Evolutionary conservation across 768 basidiomycete species (phyloP).

Genomic region (Boletus edulis): DNA sequence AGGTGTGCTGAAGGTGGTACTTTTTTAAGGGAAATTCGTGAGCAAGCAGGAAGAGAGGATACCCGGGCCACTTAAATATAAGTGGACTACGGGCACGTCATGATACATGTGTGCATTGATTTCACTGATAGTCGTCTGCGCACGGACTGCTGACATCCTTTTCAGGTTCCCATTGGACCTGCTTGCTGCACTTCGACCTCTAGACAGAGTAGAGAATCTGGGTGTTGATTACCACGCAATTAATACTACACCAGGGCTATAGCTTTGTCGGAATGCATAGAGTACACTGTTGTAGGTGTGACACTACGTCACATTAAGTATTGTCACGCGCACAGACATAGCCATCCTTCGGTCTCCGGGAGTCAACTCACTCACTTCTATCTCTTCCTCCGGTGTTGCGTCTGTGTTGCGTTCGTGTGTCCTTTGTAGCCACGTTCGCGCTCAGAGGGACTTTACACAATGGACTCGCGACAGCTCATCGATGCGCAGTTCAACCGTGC

Average conservation of each 20-base stretch:
- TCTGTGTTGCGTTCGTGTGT: background rate
- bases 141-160: background rate
- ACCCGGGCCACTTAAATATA: constrained; percentile 70
- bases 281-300: background rate
- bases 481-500: constrained; percentile 90
- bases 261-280: background rate
- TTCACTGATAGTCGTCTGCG: background rate
- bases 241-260: too few relatives aligned
- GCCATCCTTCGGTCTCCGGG: too few relatives aligned
- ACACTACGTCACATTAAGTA: constrained; percentile 1
- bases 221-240: background rate
- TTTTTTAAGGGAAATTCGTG: constrained; percentile 52
- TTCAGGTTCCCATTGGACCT: background rate
- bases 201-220: background rate
- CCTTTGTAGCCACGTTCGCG: background rate
- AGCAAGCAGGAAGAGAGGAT: constrained; percentile 62
- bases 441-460: constrained; percentile 19
- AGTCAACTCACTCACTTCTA: background rate
- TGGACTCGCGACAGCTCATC: constrained; percentile 67
- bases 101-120: constrained; percentile 14
- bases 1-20: constrained; percentile 8
- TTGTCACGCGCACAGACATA: constrained; percentile 9
- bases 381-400: background rate
- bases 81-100: constrained; percentile 58
- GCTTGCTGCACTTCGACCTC: background rate